A percentile compares a stretch with the other conserved stretches of the same genome.
phyloP scores from a whole-genome alignment of 257 asterid species.

The Cinchona pubescens region DNA sequence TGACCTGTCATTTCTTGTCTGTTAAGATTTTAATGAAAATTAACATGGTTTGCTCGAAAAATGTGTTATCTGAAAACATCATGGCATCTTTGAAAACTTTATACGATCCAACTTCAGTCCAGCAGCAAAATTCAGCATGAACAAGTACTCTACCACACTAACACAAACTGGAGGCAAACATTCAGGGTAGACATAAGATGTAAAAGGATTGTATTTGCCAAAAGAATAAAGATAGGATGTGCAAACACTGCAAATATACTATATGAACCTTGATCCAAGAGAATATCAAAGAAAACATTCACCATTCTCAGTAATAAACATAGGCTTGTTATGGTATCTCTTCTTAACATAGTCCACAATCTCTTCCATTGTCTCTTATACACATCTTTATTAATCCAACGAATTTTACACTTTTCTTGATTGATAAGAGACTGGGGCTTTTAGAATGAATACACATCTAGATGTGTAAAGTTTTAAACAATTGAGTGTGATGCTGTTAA shows the following conservation, averaged over 20 bases:
- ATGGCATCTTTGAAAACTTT: neutral
- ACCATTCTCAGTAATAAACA: conserved; percentile 79
- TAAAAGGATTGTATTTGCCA: too few relatives aligned
- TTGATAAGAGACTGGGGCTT: too few relatives aligned
- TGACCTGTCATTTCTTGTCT: neutral
- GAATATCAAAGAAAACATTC: neutral
- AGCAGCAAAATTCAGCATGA: neutral
- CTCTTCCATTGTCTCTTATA: too few relatives aligned
- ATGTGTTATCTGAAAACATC: too few relatives aligned
- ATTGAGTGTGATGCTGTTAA: neutral
- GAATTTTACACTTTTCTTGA: too few relatives aligned
- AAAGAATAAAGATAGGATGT: neutral
- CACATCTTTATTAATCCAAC: too few relatives aligned
- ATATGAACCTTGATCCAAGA: neutral
- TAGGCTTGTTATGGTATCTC: conserved; percentile 69
- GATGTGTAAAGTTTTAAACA: neutral
- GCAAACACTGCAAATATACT: neutral
- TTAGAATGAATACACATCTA: neutral
- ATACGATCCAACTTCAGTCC: neutral
- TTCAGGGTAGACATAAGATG: too few relatives aligned
- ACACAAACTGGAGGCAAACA: too few relatives aligned
- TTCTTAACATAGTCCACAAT: conserved; percentile 48
- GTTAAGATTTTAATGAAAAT: neutral
- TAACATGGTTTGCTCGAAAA: too few relatives aligned
- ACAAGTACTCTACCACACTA: neutral